Conservation (phyloP, 805 yeast species). For the Ogataea zsoltii region DNA sequence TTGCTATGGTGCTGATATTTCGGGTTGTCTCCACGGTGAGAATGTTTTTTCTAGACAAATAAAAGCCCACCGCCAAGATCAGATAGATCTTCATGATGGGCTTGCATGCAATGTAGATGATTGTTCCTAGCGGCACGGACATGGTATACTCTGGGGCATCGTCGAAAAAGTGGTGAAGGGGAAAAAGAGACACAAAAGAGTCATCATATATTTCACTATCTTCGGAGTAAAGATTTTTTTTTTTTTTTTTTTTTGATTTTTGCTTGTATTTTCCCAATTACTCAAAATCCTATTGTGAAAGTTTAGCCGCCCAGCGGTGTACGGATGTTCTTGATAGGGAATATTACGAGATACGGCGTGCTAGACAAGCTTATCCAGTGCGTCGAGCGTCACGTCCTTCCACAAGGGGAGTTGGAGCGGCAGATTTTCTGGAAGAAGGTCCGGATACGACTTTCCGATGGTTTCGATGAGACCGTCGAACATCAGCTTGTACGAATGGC, state of each 20-base stretch:
- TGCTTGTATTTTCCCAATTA: no score
- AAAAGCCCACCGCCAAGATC: conserved; percentile 66
- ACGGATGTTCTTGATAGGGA: no score
- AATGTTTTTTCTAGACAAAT: conserved; percentile 61
- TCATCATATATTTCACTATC: no score
- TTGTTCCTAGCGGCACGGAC: conserved; percentile 49
- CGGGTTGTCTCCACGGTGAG: conserved; percentile 66
- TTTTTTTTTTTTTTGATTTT: no score
- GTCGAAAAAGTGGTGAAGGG: no score
- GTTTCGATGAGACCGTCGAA: conserved; percentile 33
- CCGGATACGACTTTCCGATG: conserved; percentile 38
- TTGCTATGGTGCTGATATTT: conserved; percentile 68
- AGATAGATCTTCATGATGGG: conserved; percentile 85
- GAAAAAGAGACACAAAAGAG: no score
- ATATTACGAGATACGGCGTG: background rate
- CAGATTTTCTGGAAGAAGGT: conserved; percentile 21
- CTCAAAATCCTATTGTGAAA: no score
- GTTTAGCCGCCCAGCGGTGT: no score
- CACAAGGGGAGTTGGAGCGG: conserved; percentile 26
- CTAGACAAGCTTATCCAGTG: conserved; percentile 4
- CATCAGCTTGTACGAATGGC: conserved; percentile 37
- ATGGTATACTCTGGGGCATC: background rate
- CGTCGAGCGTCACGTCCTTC: conserved; percentile 17
- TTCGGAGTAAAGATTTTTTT: no score
- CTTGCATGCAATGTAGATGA: conserved; percentile 76